Percentiles rank a stretch among this genome's conserved stretches.
These are phyloP conservation scores for Pyrus hybrid DNA, from an alignment of 331 rosid species.

Conservation along the genomic window DNA sequence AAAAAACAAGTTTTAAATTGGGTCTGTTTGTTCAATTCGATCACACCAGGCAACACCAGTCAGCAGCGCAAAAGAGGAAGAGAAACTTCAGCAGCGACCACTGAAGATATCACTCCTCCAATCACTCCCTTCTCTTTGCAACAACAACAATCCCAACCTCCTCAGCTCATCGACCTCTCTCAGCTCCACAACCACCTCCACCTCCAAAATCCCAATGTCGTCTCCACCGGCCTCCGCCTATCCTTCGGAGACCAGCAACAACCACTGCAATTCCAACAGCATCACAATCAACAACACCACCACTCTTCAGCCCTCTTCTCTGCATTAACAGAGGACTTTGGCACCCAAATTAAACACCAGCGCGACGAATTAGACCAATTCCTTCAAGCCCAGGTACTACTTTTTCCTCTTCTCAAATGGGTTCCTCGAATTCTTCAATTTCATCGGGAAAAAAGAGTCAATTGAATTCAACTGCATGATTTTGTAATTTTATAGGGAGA, in stretches of 20 bases:
- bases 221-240: constrained; percentile 80
- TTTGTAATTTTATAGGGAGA: constrained; percentile 39
- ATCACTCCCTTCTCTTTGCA: constrained; percentile 48
- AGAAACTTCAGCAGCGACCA: constrained; percentile 34
- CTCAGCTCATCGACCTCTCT: constrained; percentile 71
- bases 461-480: not conserved
- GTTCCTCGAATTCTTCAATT: not conserved
- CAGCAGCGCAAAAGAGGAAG: constrained; percentile 75
- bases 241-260: constrained; percentile 63
- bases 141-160: constrained; percentile 26
- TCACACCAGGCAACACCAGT: constrained; percentile 20
- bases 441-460: not conserved
- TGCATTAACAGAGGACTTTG: constrained; percentile 39
- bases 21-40: not conserved
- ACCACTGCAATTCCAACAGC: constrained; percentile 22
- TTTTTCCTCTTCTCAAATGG: constrained; percentile 3
- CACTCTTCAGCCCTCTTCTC: constrained; percentile 36
- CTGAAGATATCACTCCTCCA: constrained; percentile 26
- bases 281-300: constrained; percentile 17
- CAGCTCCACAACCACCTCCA: constrained; percentile 54
- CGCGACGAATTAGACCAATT: constrained; percentile 54
- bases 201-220: constrained; percentile 47
- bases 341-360: constrained; percentile 61
- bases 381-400: constrained; percentile 54
- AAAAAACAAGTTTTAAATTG: not conserved